These are phyloP conservation scores for Amanita pseudoporphyria DNA, from an alignment of 768 basidiomycete species.

Conservation along the genomic window DNA sequence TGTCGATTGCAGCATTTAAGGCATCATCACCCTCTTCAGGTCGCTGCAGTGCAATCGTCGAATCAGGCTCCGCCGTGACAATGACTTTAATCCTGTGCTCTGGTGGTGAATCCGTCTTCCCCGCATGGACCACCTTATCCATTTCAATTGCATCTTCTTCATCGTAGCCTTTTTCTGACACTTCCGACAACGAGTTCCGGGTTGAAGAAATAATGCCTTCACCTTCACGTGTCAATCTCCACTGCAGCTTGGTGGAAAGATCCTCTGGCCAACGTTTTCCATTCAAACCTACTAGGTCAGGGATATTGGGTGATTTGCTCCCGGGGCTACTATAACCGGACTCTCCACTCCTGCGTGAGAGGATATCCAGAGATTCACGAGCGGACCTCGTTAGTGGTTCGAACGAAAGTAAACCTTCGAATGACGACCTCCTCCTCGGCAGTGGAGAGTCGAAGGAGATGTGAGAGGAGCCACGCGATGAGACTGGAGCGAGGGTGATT, in stretches of 20 bases:
- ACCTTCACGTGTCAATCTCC: constrained; percentile 23
- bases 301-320: constrained; percentile 22
- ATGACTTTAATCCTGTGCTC: constrained; percentile 4
- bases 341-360: constrained; percentile 36
- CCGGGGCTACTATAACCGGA: constrained; percentile 32
- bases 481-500: constrained; percentile 15
- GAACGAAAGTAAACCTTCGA: constrained; percentile 46
- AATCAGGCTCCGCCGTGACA: constrained; percentile 5
- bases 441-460: constrained; percentile 30
- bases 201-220: constrained; percentile 32
- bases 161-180: constrained; percentile 15
- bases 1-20: neutral
- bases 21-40: neutral
- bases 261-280: constrained; percentile 12
- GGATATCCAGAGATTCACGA: constrained; percentile 35
- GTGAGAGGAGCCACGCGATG: constrained; percentile 26
- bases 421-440: constrained; percentile 25
- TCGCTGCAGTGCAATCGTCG: neutral
- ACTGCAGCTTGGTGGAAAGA: neutral
- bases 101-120: neutral
- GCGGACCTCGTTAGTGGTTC: constrained; percentile 43
- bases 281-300: constrained; percentile 11
- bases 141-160: constrained; percentile 6
- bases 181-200: constrained; percentile 36
- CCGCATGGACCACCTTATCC: neutral